A percentile compares a stretch with the other conserved stretches of the same genome.
Conservation (phyloP, 148 eudicot genomes). For the Rhododendron kiyosumense region DNA sequence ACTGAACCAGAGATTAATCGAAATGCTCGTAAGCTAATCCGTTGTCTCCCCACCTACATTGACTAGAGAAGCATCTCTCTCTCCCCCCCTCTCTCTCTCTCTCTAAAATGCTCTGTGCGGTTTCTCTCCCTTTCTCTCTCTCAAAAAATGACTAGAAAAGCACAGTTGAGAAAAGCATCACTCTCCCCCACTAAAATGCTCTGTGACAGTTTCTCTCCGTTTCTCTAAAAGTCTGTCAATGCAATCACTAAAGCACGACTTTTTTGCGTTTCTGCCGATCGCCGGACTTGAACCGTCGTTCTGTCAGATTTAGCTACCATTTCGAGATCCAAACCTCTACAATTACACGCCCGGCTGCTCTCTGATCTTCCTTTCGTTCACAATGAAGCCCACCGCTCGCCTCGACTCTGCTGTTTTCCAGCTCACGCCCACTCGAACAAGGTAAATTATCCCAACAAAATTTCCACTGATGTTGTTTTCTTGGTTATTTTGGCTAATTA, state of each 20-base stretch:
- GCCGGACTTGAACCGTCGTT: neutral
- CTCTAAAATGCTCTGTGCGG: neutral
- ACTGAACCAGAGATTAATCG: too few species aligned
- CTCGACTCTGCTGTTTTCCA: conserved; percentile 77
- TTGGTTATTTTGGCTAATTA: neutral
- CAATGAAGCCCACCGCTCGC: conserved; percentile 65
- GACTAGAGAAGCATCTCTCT: neutral
- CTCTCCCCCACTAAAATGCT: neutral
- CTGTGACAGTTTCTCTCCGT: neutral
- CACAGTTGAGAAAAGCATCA: too few species aligned
- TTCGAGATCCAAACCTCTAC: conserved; percentile 1
- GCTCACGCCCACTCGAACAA: conserved; percentile 97
- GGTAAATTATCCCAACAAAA: conserved; percentile 29
- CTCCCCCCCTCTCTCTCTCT: neutral
- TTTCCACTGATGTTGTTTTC: neutral
- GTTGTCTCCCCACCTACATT: neutral
- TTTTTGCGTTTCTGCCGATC: neutral
- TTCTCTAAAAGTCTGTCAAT: conserved; percentile 11
- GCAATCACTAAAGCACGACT: conserved; percentile 7
- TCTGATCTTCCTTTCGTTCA: neutral
- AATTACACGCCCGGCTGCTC: neutral
- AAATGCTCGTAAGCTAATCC: too few species aligned
- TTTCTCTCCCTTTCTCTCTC: too few species aligned
- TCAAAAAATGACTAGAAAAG: too few species aligned
- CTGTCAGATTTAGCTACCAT: neutral